A percentile compares a stretch with the other conserved stretches of the same genome.
Evolutionary conservation across 31 red algal species (phyloP).

Genomic region (Asparagopsis taxiformis): DNA sequence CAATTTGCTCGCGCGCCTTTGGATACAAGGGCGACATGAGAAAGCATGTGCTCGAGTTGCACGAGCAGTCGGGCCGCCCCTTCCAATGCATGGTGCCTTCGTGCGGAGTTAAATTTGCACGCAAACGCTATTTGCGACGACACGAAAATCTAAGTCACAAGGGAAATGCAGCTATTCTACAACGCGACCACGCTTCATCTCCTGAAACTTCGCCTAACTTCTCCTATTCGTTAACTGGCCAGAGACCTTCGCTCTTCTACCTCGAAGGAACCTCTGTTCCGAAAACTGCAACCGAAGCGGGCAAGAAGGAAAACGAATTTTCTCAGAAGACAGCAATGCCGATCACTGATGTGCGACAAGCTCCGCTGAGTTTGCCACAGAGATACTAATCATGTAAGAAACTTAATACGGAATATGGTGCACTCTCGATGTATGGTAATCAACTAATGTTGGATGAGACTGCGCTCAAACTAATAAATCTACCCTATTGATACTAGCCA

Average conservation of each 20-base stretch:
- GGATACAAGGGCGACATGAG: constrained; percentile 79
- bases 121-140: constrained; percentile 59
- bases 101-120: constrained; percentile 66
- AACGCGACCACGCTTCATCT: not conserved
- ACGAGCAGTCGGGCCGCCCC: constrained; percentile 52
- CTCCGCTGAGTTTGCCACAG: too few species aligned
- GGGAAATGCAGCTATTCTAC: constrained; percentile 7
- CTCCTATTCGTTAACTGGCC: not conserved
- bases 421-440: too few species aligned
- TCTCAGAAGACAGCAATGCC: too few species aligned
- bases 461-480: too few species aligned
- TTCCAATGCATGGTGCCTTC: constrained; percentile 61
- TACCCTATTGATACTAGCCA: too few species aligned
- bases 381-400: too few species aligned
- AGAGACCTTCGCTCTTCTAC: not conserved
- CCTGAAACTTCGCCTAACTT: not conserved
- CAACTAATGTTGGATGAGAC: too few species aligned
- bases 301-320: not conserved
- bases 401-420: too few species aligned
- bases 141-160: constrained; percentile 74
- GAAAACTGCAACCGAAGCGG: not conserved
- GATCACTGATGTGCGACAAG: too few species aligned
- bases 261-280: not conserved
- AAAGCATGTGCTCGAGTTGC: constrained; percentile 68
- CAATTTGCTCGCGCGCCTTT: constrained; percentile 63